Conservation (phyloP, 2,329 filamentous ascomycete species). For the Sphaerulina musiva region DNA sequence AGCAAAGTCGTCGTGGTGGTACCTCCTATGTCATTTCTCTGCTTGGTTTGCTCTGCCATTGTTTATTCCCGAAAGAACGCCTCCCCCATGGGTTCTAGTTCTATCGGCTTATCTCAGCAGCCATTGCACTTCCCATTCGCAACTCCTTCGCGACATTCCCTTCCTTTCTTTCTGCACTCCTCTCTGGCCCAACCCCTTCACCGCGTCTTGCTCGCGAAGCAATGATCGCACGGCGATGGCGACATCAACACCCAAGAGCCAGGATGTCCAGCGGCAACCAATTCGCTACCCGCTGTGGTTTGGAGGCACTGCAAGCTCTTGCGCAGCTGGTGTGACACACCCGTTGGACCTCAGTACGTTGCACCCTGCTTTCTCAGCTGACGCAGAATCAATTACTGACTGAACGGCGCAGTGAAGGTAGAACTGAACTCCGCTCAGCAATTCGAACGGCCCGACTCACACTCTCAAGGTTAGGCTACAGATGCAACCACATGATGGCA, state of each 20-base stretch:
- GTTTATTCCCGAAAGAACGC: not conserved
- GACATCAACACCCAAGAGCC: slow-evolving; percentile 38
- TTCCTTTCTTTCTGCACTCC: not conserved
- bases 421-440: not conserved
- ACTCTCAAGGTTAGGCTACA: slow-evolving; percentile 69
- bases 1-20: not conserved
- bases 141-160: not conserved
- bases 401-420: slow-evolving; percentile 40
- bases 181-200: not conserved
- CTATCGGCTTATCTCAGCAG: not conserved
- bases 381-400: slow-evolving; percentile 29
- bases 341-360: slow-evolving; percentile 80
- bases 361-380: not conserved
- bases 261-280: slow-evolving; percentile 34
- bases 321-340: slow-evolving; percentile 87
- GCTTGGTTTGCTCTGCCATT: not conserved
- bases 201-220: slow-evolving; percentile 17
- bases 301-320: slow-evolving; percentile 85
- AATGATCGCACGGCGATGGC: slow-evolving; percentile 37
- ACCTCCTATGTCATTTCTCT: not conserved
- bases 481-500: slow-evolving; percentile 68
- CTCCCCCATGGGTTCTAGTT: no score
- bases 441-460: slow-evolving; percentile 16
- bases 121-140: not conserved
- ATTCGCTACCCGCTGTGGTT: slow-evolving; percentile 66